phyloP scores from a whole-genome alignment of 2,329 filamentous ascomycete species.

The Pseudopithomyces chartarum region DNA sequence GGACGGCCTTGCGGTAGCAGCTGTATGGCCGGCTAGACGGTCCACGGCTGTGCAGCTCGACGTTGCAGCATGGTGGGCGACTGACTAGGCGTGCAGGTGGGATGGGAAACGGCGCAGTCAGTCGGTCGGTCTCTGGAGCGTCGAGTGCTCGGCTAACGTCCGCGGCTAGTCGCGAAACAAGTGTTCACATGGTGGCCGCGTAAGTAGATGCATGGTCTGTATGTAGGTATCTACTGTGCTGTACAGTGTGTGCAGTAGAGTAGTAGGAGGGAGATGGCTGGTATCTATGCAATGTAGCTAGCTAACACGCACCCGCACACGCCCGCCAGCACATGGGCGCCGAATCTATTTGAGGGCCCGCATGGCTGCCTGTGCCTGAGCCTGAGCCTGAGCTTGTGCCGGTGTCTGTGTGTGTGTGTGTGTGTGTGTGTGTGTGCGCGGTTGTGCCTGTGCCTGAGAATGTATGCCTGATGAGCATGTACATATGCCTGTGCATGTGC shows the following conservation, averaged over 20 bases:
- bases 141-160: constrained; percentile 6
- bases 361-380: constrained; percentile 1
- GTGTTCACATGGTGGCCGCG: constrained; percentile 2
- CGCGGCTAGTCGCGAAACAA: constrained; percentile 11
- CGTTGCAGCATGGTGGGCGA: background rate
- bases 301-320: too few species aligned
- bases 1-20: constrained; percentile 13
- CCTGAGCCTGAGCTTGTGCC: background rate
- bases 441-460: too few species aligned
- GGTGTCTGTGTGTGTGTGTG: too few species aligned
- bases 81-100: background rate
- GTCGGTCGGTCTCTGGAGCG: background rate
- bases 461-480: too few species aligned
- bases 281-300: too few species aligned
- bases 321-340: constrained; percentile 1
- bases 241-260: too few species aligned
- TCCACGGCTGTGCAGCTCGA: constrained; percentile 9
- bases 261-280: too few species aligned
- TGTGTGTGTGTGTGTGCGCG: too few species aligned
- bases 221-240: too few species aligned
- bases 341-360: constrained; percentile 5
- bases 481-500: too few species aligned
- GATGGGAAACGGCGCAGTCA: background rate
- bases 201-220: too few species aligned
- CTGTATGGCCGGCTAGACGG: constrained; percentile 20